These are phyloP conservation scores for Cordyceps tenuipes DNA, from an alignment of 2,329 filamentous ascomycete genomes.

Conservation along the genomic window DNA sequence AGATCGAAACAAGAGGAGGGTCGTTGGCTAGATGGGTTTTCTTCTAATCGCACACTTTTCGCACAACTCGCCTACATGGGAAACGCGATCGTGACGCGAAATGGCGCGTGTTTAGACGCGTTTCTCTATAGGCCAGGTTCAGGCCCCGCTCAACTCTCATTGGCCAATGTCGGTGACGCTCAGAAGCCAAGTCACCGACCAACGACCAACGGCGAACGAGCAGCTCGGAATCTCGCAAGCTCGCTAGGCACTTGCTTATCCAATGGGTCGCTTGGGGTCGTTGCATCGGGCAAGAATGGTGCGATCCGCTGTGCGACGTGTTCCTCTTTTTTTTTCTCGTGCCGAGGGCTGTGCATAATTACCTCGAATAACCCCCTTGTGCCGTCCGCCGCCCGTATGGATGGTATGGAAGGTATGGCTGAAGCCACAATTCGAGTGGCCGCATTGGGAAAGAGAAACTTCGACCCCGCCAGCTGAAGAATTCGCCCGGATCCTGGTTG, in stretches of 20 bases:
- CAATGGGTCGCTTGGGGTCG: no score
- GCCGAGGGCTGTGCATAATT: background rate
- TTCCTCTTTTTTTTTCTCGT: no score
- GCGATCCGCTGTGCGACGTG: no score
- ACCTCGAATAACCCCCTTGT: background rate
- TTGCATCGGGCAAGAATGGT: no score
- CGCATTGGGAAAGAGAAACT: background rate
- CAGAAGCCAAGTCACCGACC: background rate
- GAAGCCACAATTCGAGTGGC: background rate
- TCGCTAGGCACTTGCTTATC: background rate
- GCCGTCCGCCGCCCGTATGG: background rate
- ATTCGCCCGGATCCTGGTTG: background rate
- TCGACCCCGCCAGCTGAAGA: background rate
- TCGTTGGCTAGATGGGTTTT: background rate
- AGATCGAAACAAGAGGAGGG: background rate
- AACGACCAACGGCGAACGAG: background rate
- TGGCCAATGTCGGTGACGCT: background rate
- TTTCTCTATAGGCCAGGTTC: background rate
- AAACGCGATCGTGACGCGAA: conserved; percentile 7
- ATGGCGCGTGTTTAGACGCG: conserved; percentile 5
- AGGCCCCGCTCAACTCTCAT: background rate
- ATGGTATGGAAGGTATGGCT: background rate
- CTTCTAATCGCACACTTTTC: background rate
- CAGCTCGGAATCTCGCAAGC: background rate
- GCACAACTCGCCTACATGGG: background rate